A percentile compares a stretch with the other conserved stretches of the same genome.
These are phyloP conservation scores for Cadophora luteo-olivacea DNA, from an alignment of 2,329 filamentous ascomycete genomes.

Conservation along the genomic window DNA sequence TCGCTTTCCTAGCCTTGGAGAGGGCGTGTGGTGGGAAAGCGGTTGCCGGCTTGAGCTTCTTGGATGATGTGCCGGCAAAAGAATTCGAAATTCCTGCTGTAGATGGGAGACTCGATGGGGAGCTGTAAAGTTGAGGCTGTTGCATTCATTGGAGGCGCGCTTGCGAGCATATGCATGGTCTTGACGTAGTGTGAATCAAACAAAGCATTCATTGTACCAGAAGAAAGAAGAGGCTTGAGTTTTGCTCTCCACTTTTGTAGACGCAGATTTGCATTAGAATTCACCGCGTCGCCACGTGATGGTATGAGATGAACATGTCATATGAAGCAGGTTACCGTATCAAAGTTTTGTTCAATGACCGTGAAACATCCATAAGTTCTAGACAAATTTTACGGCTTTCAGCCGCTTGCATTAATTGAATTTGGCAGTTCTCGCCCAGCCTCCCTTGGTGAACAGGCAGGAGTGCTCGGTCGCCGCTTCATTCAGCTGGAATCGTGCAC, in stretches of 20 bases:
- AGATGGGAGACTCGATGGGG: conserved; percentile 29
- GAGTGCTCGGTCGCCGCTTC: background rate
- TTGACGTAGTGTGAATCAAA: background rate
- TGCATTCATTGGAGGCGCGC: background rate
- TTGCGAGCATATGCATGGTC: background rate
- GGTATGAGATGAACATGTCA: background rate
- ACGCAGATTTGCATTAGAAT: background rate
- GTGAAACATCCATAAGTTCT: too few species aligned
- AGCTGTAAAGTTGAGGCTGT: conserved; percentile 32
- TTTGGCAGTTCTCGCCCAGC: background rate
- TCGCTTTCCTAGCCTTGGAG: conserved; percentile 83
- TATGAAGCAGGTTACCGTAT: background rate
- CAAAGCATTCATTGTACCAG: background rate
- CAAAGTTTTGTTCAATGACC: background rate
- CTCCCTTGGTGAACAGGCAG: background rate
- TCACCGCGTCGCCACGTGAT: background rate
- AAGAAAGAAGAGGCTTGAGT: background rate
- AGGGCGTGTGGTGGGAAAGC: conserved; percentile 77
- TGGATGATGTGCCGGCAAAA: conserved; percentile 48
- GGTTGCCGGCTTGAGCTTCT: conserved; percentile 59
- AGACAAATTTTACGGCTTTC: background rate
- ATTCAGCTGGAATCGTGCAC: background rate
- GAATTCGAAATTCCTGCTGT: conserved; percentile 20
- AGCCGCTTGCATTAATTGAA: background rate
- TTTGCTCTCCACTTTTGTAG: conserved; percentile 7